Base-by-base conservation (phyloP, 805 yeast species). In the Metschnikowia continentalis region DNA sequence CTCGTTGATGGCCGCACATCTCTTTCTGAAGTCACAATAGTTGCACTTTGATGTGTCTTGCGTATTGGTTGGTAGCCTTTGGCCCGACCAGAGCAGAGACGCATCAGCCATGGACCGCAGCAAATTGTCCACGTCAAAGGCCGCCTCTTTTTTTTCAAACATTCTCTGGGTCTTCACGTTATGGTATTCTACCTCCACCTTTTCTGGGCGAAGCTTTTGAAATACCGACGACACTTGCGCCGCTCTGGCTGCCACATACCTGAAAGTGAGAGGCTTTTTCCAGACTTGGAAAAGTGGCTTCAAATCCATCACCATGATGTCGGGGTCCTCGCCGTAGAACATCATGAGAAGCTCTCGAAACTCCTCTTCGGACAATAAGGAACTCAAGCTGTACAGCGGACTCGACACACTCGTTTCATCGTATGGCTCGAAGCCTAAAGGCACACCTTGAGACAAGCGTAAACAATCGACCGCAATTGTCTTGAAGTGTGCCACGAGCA, bases 51-150 rank as follows among this genome's bases (percentile, higher is more conserved):
- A 62, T 49, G 55, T 67, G 55, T 63, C 78, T 7, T 61, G 58
- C 3, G 79, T 71, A 6, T 75, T 76, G 32, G 58, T 60, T 1
- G 88, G 87, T 3, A 61, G 63, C 42, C 86, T 66, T 32, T 65
- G 57, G 0, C 90, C 90, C 57, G 71, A 69, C 90, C 90, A 86
- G 54, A 82, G 78, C 22, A 61, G 60, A 47, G 78, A 56, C 2
- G 82, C 71, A 10, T 62, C 55, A 0, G 54, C 42, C 2, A 78
- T 61, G 6, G 68, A 62, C 2, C 55, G 35, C 1, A 66, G 53
- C 2, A 80, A 58, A 11, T 54, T 59, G 0, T 54, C 46, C 5
- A 61, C 58, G 45, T 75, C 68, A 58, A 72, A 82, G 3, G 63
- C 50, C 48, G 78, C 78, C 7, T 60, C 43, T 0, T 71, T 60